Evolutionary conservation across 306 rosid genomes (phyloP).

Genomic region (Fragaria vesca): DNA sequence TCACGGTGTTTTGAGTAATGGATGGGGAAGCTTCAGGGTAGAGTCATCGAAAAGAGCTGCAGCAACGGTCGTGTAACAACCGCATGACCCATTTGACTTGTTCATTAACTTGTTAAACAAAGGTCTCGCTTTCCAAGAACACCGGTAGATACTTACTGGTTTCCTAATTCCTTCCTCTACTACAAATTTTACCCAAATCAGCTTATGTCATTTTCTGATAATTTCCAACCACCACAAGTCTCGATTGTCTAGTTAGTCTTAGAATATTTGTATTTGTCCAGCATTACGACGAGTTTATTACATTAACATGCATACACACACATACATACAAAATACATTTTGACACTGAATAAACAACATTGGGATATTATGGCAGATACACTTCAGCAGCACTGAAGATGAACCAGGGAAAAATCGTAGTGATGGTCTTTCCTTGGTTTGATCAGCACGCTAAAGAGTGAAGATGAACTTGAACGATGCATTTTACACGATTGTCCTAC

Average conservation of each 20-base stretch:
- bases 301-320: background rate
- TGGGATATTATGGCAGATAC: background rate
- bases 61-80: background rate
- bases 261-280: background rate
- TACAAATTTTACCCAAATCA: background rate
- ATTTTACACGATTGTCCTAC: constrained; percentile 1
- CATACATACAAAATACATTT: background rate
- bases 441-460: background rate
- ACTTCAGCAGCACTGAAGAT: background rate
- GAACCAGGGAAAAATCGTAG: background rate
- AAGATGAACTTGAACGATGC: background rate
- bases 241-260: background rate
- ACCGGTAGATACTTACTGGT: background rate
- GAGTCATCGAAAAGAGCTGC: background rate
- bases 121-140: background rate
- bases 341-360: background rate
- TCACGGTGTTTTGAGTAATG: background rate
- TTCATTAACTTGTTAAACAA: too few species aligned
- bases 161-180: background rate
- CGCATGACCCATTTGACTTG: background rate
- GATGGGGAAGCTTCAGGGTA: background rate
- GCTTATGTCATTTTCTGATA: background rate
- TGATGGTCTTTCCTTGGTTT: background rate
- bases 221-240: background rate
- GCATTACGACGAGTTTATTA: background rate